A percentile compares a stretch with the other conserved stretches of the same genome.
Evolutionary conservation across 2,329 filamentous ascomycete species (phyloP).

Genomic region (Epichloe gansuensis): DNA sequence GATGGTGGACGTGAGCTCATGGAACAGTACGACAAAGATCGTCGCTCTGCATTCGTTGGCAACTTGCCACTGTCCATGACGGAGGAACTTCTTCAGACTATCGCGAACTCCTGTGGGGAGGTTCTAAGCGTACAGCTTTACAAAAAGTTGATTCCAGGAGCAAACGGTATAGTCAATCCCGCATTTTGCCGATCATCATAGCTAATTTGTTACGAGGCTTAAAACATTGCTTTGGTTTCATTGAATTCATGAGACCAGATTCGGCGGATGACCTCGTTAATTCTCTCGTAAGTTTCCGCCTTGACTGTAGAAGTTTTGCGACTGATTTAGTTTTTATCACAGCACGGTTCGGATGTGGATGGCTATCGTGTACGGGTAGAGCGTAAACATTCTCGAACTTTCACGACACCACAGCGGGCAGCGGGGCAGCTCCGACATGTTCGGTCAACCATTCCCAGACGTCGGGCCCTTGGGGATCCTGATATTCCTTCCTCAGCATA

Average conservation of each 20-base stretch:
- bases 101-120: constrained; percentile 27
- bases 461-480: not conserved
- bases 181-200: not conserved
- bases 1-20: constrained; percentile 10
- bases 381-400: constrained; percentile 20
- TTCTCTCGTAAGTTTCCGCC: constrained; percentile 21
- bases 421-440: not conserved
- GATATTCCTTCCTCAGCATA: not conserved
- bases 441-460: constrained; percentile 6
- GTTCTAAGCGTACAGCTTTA: constrained; percentile 20
- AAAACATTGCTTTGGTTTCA: constrained; percentile 21
- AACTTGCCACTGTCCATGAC: constrained; percentile 28
- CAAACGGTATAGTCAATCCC: not conserved
- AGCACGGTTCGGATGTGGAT: constrained; percentile 23
- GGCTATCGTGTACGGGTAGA: constrained; percentile 25
- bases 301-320: not conserved
- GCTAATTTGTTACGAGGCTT: constrained; percentile 12
- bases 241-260: constrained; percentile 28
- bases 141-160: constrained; percentile 12
- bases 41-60: constrained; percentile 36
- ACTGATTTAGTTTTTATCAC: constrained; percentile 3
- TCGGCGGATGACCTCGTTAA: constrained; percentile 24
- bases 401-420: constrained; percentile 11
- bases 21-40: constrained; percentile 29
- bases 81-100: constrained; percentile 22